These are phyloP conservation scores for Erodium chrysanthum DNA, from an alignment of 441 rosid genomes.

Conservation along the genomic window DNA sequence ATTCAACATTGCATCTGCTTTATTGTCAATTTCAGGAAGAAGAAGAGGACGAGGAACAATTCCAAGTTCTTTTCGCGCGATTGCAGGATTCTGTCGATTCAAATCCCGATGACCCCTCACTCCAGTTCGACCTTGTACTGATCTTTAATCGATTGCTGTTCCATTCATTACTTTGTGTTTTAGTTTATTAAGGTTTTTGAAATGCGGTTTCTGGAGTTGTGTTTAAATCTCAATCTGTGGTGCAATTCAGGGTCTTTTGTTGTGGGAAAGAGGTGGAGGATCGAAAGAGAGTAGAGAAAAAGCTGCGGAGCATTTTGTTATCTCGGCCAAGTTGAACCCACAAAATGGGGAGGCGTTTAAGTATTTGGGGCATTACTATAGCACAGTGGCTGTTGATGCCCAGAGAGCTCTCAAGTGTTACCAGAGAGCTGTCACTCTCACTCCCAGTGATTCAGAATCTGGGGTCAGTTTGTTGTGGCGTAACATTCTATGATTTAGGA, in stretches of 20 bases:
- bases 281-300: slow-evolving; percentile 30
- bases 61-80: slow-evolving; percentile 22
- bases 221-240: not conserved
- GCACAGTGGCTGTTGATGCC: slow-evolving; percentile 29
- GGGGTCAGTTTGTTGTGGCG: slow-evolving; percentile 29
- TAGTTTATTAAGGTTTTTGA: not conserved
- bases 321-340: slow-evolving; percentile 59
- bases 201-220: not conserved
- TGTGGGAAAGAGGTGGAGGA: slow-evolving; percentile 50
- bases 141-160: not conserved
- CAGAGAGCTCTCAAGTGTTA: slow-evolving; percentile 84
- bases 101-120: slow-evolving; percentile 58
- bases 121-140: slow-evolving; percentile 52
- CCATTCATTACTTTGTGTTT: slow-evolving; percentile 1
- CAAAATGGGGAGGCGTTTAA: slow-evolving; percentile 53
- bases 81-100: slow-evolving; percentile 45
- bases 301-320: slow-evolving; percentile 69
- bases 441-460: slow-evolving; percentile 54
- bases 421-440: slow-evolving; percentile 59
- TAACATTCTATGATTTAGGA: not conserved
- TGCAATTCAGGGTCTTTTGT: slow-evolving; percentile 43
- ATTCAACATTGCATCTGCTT: not conserved
- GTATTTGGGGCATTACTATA: slow-evolving; percentile 74
- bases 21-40: slow-evolving; percentile 18
- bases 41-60: slow-evolving; percentile 22